Percentiles rank a stretch among this genome's conserved stretches.
phyloP scores from a whole-genome alignment of 1,284 basidiomycete genomes.

The Ustilago vetiveriae region DNA sequence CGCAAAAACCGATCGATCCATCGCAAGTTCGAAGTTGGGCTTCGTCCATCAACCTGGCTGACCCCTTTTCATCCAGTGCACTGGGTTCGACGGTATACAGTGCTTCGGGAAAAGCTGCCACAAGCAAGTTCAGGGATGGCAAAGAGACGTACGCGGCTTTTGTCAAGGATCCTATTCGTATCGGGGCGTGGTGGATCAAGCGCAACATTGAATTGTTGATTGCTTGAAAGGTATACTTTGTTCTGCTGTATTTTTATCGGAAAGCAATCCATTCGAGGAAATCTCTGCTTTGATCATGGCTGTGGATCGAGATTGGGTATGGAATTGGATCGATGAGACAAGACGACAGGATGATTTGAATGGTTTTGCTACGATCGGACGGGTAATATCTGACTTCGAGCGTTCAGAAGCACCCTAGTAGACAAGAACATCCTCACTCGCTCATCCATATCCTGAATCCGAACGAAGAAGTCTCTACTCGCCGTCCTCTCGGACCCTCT shows the following conservation, averaged over 20 bases:
- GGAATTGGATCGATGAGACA: too few relatives aligned
- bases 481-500: not conserved
- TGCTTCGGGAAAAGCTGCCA: constrained; percentile 18
- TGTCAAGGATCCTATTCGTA: constrained; percentile 26
- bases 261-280: too few relatives aligned
- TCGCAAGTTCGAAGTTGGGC: constrained; percentile 43
- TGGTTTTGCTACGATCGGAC: too few relatives aligned
- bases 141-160: constrained; percentile 35
- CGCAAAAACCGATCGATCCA: constrained; percentile 47
- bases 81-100: constrained; percentile 14
- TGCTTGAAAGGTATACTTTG: constrained; percentile 6
- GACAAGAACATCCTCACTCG: constrained; percentile 12
- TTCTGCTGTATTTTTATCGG: not conserved
- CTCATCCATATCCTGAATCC: constrained; percentile 10
- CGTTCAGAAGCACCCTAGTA: constrained; percentile 1
- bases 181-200: constrained; percentile 49
- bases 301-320: too few relatives aligned
- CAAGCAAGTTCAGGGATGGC: constrained; percentile 18
- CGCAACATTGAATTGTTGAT: constrained; percentile 38
- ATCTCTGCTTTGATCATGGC: too few relatives aligned
- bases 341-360: too few relatives aligned
- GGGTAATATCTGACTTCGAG: not conserved
- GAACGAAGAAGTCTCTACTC: constrained; percentile 1
- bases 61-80: constrained; percentile 28
- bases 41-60: constrained; percentile 24